Percentiles rank a stretch among this genome's conserved stretches.
phyloP scores from a whole-genome alignment of 306 rosid genomes.

The Gillenia trifoliata region DNA sequence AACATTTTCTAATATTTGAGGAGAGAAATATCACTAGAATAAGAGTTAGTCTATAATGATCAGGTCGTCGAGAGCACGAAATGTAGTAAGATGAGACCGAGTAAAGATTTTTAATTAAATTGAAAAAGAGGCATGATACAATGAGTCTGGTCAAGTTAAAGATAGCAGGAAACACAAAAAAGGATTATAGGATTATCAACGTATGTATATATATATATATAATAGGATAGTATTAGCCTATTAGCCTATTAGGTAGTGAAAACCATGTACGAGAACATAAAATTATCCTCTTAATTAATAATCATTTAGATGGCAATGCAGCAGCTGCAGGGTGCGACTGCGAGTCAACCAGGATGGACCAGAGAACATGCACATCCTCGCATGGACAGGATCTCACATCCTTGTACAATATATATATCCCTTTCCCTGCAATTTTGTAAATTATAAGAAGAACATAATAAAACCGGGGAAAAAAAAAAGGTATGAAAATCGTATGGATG shows the following conservation, averaged over 20 bases:
- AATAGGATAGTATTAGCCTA: no score
- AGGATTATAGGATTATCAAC: not conserved
- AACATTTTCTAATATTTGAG: accelerated
- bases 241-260: constrained; percentile 1
- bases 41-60: not conserved
- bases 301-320: constrained; percentile 32
- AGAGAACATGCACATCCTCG: constrained; percentile 72
- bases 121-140: not conserved
- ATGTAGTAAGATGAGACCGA: no score
- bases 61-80: not conserved
- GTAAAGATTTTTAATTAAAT: not conserved
- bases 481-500: not conserved
- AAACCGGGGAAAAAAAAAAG: no score
- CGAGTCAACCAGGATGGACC: constrained; percentile 70
- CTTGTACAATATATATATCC: constrained; percentile 60
- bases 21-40: no score
- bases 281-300: not conserved
- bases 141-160: not conserved
- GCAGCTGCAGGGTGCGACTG: not conserved
- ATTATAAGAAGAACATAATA: no score
- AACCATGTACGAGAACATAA: constrained; percentile 3
- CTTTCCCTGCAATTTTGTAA: constrained; percentile 35
- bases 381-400: constrained; percentile 73
- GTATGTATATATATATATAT: not conserved
- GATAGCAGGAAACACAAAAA: not conserved